A percentile compares a stretch with the other conserved stretches of the same genome.
phyloP scores from a whole-genome alignment of 768 basidiomycete genomes.

The Lactifluus rugatus region DNA sequence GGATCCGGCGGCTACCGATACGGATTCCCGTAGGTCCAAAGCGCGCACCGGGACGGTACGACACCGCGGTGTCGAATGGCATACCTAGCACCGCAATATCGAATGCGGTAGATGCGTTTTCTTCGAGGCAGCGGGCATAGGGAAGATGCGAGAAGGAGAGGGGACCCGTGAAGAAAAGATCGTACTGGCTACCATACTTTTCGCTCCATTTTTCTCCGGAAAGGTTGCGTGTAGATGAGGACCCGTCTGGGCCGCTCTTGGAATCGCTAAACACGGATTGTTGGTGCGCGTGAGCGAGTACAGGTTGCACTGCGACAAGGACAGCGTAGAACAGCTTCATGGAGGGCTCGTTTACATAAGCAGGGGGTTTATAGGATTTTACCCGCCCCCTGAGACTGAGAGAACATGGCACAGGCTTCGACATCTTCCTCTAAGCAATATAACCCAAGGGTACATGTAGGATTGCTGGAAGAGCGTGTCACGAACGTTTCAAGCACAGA shows the following conservation, averaged over 20 bases:
- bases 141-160: constrained; percentile 77
- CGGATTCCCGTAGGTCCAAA: constrained; percentile 85
- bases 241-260: not conserved
- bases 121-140: constrained; percentile 60
- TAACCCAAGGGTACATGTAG: constrained; percentile 50
- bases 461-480: constrained; percentile 58
- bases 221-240: not conserved
- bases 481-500: constrained; percentile 81
- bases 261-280: not conserved
- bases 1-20: constrained; percentile 62
- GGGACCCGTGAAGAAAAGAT: constrained; percentile 72
- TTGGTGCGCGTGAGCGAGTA: not conserved
- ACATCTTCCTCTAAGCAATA: constrained; percentile 11
- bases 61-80: constrained; percentile 62
- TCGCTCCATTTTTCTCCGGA: too few species aligned
- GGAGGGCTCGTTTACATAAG: too few species aligned
- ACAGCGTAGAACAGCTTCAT: not conserved
- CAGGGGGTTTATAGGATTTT: too few species aligned
- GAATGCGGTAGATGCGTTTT: constrained; percentile 36
- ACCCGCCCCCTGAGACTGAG: too few species aligned
- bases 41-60: constrained; percentile 56
- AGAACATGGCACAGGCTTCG: not conserved
- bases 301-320: not conserved
- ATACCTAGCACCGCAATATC: constrained; percentile 77
- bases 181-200: constrained; percentile 68